Evolutionary conservation across 345 rosid genomes (phyloP).

Genomic region (Populus deltoides): DNA sequence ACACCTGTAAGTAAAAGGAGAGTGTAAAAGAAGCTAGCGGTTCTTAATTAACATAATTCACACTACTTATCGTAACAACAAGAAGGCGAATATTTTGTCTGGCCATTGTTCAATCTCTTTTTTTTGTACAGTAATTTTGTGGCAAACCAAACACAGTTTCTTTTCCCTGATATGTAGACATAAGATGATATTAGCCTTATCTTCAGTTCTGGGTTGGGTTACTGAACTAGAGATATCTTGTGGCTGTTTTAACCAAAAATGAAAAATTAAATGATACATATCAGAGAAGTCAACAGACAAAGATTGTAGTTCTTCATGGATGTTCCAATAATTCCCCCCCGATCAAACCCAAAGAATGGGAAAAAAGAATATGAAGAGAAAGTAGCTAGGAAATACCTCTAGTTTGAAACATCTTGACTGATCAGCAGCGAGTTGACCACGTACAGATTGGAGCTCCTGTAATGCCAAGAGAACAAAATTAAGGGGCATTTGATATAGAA

Average conservation of each 20-base stretch:
- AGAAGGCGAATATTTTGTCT: background rate
- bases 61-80: background rate
- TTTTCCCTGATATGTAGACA: background rate
- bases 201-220: background rate
- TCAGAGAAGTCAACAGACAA: background rate
- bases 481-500: background rate
- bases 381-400: constrained; percentile 50
- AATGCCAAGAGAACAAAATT: background rate
- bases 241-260: background rate
- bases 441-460: constrained; percentile 94
- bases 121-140: background rate
- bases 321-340: background rate
- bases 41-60: background rate
- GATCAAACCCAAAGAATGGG: background rate
- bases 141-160: background rate
- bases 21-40: background rate
- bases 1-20: background rate
- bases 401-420: constrained; percentile 97
- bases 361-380: background rate
- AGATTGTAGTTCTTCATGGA: background rate
- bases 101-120: background rate
- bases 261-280: background rate
- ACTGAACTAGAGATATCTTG: background rate
- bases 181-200: background rate
- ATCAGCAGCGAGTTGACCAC: constrained; percentile 92